Evolutionary conservation across 306 rosid species (phyloP).

Genomic region (Acacia confusa): DNA sequence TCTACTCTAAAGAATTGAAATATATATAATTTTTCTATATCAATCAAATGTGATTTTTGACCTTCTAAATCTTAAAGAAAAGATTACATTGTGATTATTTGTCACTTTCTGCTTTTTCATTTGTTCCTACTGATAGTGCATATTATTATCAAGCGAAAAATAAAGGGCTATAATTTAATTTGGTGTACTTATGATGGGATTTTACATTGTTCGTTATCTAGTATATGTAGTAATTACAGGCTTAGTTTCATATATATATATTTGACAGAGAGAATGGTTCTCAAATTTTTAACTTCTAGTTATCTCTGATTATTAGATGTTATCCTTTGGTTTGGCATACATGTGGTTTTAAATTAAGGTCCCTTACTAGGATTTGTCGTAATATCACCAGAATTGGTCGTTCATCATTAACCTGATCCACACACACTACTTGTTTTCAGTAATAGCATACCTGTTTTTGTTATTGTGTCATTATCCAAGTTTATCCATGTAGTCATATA

Average conservation of each 20-base stretch:
- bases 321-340: slow-evolving; percentile 11
- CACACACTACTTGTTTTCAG: neutral
- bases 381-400: neutral
- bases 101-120: neutral
- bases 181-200: neutral
- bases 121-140: neutral
- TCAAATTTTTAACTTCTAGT: slow-evolving; percentile 5
- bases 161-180: neutral
- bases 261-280: slow-evolving; percentile 15
- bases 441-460: neutral
- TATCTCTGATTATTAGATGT: slow-evolving; percentile 8
- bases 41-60: neutral
- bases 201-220: neutral
- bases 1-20: neutral
- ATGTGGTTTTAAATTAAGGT: slow-evolving; percentile 28
- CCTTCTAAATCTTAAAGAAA: neutral
- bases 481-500: slow-evolving; percentile 13
- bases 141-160: neutral
- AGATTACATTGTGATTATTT: neutral
- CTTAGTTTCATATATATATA: slow-evolving; percentile 1
- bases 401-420: slow-evolving; percentile 1
- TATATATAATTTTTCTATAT: neutral
- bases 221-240: neutral
- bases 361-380: neutral
- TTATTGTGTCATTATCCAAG: slow-evolving; percentile 37